Conservation (phyloP, 768 basidiomycete genomes). For the Termitomyces sp. region DNA sequence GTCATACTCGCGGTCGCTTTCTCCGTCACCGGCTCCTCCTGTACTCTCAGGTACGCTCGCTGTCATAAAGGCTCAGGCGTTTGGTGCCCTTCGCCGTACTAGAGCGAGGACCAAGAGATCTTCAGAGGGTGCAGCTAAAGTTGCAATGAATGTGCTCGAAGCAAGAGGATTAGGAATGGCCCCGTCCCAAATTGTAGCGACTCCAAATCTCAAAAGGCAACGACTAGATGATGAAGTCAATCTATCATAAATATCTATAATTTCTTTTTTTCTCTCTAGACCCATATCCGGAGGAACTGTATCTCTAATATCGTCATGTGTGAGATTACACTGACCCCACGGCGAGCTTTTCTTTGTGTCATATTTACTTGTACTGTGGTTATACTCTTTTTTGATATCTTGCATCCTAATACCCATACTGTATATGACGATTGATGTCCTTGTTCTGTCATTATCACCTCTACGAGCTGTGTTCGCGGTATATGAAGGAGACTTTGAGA, state of each 20-base stretch:
- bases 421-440: conserved; percentile 12
- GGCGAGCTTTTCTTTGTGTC: conserved; percentile 10
- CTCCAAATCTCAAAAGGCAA: conserved; percentile 16
- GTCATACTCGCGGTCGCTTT: conserved; percentile 42
- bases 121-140: conserved; percentile 64
- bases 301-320: conserved; percentile 18
- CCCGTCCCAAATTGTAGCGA: conserved; percentile 2
- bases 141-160: conserved; percentile 78
- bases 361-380: conserved; percentile 17
- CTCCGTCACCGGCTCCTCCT: conserved; percentile 40
- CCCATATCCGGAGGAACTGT: conserved; percentile 18
- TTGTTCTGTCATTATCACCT: not conserved
- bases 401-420: conserved; percentile 15
- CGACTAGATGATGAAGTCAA: conserved; percentile 45
- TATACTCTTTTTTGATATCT: conserved; percentile 17
- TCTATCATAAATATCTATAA: conserved; percentile 9
- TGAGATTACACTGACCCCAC: conserved; percentile 13
- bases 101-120: conserved; percentile 69
- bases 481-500: not conserved
- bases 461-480: not conserved
- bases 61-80: conserved; percentile 88
- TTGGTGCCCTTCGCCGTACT: conserved; percentile 78
- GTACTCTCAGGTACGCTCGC: conserved; percentile 75
- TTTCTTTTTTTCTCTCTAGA: conserved; percentile 7
- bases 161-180: conserved; percentile 63